Percentiles rank a stretch among this genome's conserved stretches.
These are phyloP conservation scores for Plicaturopsis crispa DNA, from an alignment of 768 basidiomycete genomes.

Conservation along the genomic window DNA sequence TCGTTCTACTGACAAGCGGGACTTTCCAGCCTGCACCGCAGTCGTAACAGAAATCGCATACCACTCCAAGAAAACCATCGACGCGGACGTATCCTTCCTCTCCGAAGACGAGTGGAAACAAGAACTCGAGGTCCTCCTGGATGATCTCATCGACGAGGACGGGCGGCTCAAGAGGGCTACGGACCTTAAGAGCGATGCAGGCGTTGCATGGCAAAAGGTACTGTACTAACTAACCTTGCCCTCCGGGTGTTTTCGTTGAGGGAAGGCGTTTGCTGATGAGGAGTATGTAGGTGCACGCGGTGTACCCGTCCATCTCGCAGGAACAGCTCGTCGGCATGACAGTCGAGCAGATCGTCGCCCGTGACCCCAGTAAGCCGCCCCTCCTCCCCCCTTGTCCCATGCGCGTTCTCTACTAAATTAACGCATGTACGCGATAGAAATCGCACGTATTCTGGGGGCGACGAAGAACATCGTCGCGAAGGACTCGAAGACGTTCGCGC, in stretches of 20 bases:
- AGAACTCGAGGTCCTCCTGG: constrained; percentile 45
- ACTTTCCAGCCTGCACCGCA: constrained; percentile 48
- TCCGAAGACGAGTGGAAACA: constrained; percentile 48
- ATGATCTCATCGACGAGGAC: constrained; percentile 54
- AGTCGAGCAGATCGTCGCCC: constrained; percentile 40
- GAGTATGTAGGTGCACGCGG: constrained; percentile 45
- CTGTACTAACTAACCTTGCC: background rate
- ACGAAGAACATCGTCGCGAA: constrained; percentile 43
- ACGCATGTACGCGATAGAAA: constrained; percentile 21
- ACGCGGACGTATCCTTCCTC: constrained; percentile 54
- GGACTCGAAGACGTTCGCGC: constrained; percentile 43
- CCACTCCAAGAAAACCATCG: constrained; percentile 46
- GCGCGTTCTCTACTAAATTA: background rate
- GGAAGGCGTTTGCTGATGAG: no score
- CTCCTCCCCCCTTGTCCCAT: background rate
- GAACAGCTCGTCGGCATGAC: constrained; percentile 43
- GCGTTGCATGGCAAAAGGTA: constrained; percentile 57
- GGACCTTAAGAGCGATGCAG: constrained; percentile 52
- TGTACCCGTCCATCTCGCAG: constrained; percentile 44
- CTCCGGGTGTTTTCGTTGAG: no score
- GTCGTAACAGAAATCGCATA: constrained; percentile 57
- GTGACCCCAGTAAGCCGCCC: constrained; percentile 33
- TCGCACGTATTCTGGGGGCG: constrained; percentile 39
- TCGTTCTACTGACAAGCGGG: no score
- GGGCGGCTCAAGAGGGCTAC: constrained; percentile 43